Percentiles rank a stretch among this genome's conserved stretches.
phyloP scores from a whole-genome alignment of 495 filamentous ascomycete species.

The Letharia lupina region DNA sequence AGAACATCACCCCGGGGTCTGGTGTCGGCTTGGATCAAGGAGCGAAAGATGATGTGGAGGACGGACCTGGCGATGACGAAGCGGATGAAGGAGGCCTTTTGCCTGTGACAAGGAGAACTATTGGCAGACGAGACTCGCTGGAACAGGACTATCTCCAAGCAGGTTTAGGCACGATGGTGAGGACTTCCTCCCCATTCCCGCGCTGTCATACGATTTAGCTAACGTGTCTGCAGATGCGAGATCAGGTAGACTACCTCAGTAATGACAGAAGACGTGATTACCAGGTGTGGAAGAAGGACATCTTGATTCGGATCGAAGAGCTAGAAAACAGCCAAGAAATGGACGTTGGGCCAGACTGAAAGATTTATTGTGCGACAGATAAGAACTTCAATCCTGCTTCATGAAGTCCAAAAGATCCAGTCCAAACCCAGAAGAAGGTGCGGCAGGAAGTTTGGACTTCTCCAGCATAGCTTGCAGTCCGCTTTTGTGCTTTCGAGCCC shows the following conservation, averaged over 20 bases:
- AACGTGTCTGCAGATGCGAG: slow-evolving; percentile 49
- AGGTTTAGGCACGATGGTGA: slow-evolving; percentile 59
- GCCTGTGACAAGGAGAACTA: background rate
- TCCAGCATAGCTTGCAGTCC: slow-evolving; percentile 51
- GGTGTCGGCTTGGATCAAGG: slow-evolving; percentile 29
- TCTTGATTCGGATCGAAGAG: slow-evolving; percentile 49
- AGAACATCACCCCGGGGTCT: slow-evolving; percentile 42
- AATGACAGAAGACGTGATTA: slow-evolving; percentile 60
- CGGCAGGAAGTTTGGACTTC: slow-evolving; percentile 38
- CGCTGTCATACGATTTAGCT: slow-evolving; percentile 8
- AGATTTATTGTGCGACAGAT: background rate
- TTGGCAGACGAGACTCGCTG: background rate
- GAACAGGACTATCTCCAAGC: slow-evolving; percentile 35
- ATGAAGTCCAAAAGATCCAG: slow-evolving; percentile 54
- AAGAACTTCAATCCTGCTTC: slow-evolving; percentile 29
- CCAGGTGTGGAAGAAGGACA: slow-evolving; percentile 59
- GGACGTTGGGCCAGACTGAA: slow-evolving; percentile 12
- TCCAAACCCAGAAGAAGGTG: slow-evolving; percentile 29
- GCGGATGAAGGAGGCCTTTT: slow-evolving; percentile 10
- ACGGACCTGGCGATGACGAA: slow-evolving; percentile 1
- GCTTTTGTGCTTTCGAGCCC: slow-evolving; percentile 46
- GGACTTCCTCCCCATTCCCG: background rate
- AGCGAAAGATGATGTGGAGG: slow-evolving; percentile 29
- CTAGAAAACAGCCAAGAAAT: slow-evolving; percentile 30
- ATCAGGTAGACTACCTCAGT: slow-evolving; percentile 70